Conservation (phyloP, 2,329 filamentous ascomycete genomes). For the Hypoxylon sp. region DNA sequence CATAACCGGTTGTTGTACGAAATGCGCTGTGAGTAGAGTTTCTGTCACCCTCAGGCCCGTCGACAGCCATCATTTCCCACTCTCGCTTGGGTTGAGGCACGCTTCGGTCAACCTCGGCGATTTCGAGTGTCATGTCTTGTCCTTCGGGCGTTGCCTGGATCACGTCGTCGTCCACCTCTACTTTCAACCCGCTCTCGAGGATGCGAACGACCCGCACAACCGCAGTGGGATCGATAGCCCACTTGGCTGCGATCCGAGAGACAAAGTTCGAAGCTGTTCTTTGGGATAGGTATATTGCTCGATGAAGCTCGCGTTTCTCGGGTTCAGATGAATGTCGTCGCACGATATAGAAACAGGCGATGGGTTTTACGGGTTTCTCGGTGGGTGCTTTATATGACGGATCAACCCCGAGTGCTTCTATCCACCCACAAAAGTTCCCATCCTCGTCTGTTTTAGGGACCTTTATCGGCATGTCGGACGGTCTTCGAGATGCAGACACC, state of each 20-base stretch:
- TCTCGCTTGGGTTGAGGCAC: constrained; percentile 65
- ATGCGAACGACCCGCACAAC: constrained; percentile 81
- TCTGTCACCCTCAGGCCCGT: constrained; percentile 60
- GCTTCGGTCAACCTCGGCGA: constrained; percentile 62
- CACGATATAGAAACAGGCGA: constrained; percentile 90
- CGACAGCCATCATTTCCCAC: constrained; percentile 75
- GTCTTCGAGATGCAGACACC: constrained; percentile 57
- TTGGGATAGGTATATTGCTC: constrained; percentile 87
- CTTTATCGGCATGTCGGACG: constrained; percentile 68
- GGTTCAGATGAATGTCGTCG: constrained; percentile 66
- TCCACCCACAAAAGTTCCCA: constrained; percentile 82
- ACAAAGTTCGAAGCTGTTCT: constrained; percentile 83
- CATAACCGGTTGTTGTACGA: constrained; percentile 56
- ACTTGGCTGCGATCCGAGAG: constrained; percentile 81
- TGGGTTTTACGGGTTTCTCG: constrained; percentile 77
- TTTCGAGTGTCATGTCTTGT: constrained; percentile 88
- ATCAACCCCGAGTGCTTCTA: constrained; percentile 94
- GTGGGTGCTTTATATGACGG: constrained; percentile 83
- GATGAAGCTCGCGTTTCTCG: constrained; percentile 76
- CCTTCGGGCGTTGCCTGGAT: constrained; percentile 87
- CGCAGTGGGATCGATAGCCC: constrained; percentile 79
- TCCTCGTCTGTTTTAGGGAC: constrained; percentile 70
- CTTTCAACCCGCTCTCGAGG: constrained; percentile 80
- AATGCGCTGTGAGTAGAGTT: constrained; percentile 53
- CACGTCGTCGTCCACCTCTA: constrained; percentile 92